Evolutionary conservation across 179 eudicot genomes (phyloP), one percentile per base, ranked within the genome.

Genomic region (Drosera spatulata): DNA sequence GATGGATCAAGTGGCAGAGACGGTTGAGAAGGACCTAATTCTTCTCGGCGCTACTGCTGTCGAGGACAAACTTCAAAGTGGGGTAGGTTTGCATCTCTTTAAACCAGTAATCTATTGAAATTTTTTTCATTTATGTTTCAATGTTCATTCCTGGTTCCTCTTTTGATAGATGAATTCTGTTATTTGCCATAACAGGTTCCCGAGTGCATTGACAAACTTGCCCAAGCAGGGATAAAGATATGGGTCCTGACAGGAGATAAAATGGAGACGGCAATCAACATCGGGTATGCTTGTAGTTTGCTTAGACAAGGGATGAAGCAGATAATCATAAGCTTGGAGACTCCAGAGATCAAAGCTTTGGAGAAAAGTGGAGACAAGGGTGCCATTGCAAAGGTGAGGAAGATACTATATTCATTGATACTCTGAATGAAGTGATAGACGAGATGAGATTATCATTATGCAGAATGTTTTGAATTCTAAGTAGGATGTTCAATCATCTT

Each of bases 241-340:
- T 93, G 99, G 99, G 99, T 93, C 71, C 79, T 93, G 70, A 93
- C 99, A 9, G 99, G 99, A 59, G 99, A 93, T 78, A 93, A 93
- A 80, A 89, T 93, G 99, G 99, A 93, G 78, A 93, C 99, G 3
- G 99, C 99, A 60, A 86, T 93, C 58, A 93, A 93, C 65, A 93
- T 93, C 50, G 99, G 99, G 97, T 90, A 82, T 57, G 82, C 95
- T 11, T 89, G 93, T 79, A 82, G 97, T 69, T 67, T 82, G 76
- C 69, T 82, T 59, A 74, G 81, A 68, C 86, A 79, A 59, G 80
- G 79, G 55, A 82, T 82, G 83, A 66, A 74, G 64, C 84, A 76
- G 67, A 79, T 79, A 59, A 51, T 67, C 45, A 66, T 89, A 59
- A 77, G 66, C 61, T 70, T 89, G 63, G 95, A 89, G 43, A 60